Base-by-base conservation (phyloP, 2,329 filamentous ascomycete species). In the Pseudogymnoascus sp. region DNA sequence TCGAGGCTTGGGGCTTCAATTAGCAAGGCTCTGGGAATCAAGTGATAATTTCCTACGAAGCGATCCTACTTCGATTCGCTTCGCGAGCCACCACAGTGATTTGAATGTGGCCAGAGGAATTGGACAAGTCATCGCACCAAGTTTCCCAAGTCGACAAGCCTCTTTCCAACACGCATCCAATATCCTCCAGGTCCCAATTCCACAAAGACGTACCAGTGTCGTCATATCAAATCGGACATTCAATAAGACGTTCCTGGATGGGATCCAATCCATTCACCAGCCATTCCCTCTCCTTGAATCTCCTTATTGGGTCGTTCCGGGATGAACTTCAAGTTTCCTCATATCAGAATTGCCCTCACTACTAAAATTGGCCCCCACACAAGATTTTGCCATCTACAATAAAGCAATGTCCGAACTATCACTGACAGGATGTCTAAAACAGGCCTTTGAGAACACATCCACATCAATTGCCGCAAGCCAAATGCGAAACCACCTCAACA, bases 361-460 rank as follows among this genome's bases (percentile, higher is more conserved):
- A 31, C 61, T 61, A 33, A 19, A 22, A 56, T 19, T 53, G 50
- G 50, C 50, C 14, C 11, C 14, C 59, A 40, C 62, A 61, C 46
- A 60, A 22, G 33, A 63, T 60, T 10, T 24, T 59, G 6, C 61
- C 62, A 22, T 56, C 50, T 46, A 61, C 63, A 37, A 40, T 37
- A 26, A 59, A 61, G 16, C 62, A 64, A 19, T 50, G 19, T 19
- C 28, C n/a, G 50, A 62, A 6, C 65, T 65, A 65, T 43, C 56
- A 22, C 62, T 66, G 40, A 50, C 64, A 67, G 65, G 65, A 59
- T 35, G 61, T 60, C 64, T 73, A 67, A 64, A 61, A 65, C 72
- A 98, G 95, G 95, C 95, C 67, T 99, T 99, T 77, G 95, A 99
- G 81, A 98, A 98, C 86, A 96, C 95, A 71, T 97, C 93, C 63